A percentile compares a stretch with the other conserved stretches of the same genome.
phyloP scores from a whole-genome alignment of 176 grass and related monocot species.

The Carex kokanica region DNA sequence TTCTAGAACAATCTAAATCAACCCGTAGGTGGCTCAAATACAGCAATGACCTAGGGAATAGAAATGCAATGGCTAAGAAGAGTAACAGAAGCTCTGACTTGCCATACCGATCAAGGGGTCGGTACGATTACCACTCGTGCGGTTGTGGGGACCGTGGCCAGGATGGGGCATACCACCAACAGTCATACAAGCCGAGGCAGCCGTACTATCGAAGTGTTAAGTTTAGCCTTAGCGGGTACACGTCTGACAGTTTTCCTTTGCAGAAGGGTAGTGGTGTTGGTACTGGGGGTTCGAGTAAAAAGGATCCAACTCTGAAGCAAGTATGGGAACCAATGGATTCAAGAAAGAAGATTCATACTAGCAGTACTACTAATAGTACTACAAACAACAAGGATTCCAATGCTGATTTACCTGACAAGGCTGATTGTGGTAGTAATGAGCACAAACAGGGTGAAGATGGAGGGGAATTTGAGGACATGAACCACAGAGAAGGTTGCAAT shows the following conservation, averaged over 20 bases:
- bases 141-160: conserved; percentile 36
- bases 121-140: conserved; percentile 50
- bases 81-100: conserved; percentile 38
- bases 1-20: conserved; percentile 57
- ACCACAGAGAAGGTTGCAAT: not conserved
- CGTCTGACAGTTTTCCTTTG: conserved; percentile 28
- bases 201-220: conserved; percentile 54
- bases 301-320: conserved; percentile 60
- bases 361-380: conserved; percentile 28
- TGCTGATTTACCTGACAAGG: conserved; percentile 25
- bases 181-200: conserved; percentile 32
- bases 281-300: conserved; percentile 46
- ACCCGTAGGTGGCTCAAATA: conserved; percentile 48
- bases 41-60: conserved; percentile 34
- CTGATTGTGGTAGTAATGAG: conserved; percentile 24
- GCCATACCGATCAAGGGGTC: conserved; percentile 50
- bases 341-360: conserved; percentile 50
- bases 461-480: not conserved
- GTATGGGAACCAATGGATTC: conserved; percentile 85
- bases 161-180: conserved; percentile 38
- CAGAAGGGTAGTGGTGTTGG: conserved; percentile 48
- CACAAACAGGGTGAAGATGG: not conserved
- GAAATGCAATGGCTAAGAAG: conserved; percentile 31
- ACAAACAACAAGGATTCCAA: conserved; percentile 22
- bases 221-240: conserved; percentile 28